Evolutionary conservation across 305 asterid genomes (phyloP).

Genomic region (Solanum chacoense): DNA sequence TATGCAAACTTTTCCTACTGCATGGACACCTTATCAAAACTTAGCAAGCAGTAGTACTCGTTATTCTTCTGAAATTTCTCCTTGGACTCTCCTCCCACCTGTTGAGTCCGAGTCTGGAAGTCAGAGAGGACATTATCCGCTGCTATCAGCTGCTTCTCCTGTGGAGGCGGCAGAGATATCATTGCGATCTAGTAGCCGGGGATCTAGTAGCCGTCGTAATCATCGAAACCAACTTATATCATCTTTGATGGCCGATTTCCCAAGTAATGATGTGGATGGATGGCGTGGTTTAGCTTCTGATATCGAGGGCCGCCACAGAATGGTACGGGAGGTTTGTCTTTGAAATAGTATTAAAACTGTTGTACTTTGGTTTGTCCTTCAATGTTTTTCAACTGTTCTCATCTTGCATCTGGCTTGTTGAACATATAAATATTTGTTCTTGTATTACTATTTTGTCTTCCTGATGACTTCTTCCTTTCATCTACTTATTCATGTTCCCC

Average conservation of each 20-base stretch:
- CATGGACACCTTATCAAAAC: constrained; percentile 46
- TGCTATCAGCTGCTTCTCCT: constrained; percentile 37
- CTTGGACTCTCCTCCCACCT: constrained; percentile 39
- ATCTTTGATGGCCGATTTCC: constrained; percentile 32
- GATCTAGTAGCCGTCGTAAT: constrained; percentile 29
- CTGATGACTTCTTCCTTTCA: neutral
- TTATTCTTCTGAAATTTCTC: constrained; percentile 30
- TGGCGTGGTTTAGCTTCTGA: constrained; percentile 60
- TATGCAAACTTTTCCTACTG: constrained; percentile 25
- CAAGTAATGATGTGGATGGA: constrained; percentile 35
- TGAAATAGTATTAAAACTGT: neutral
- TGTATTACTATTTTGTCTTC: neutral
- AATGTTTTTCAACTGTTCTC: neutral
- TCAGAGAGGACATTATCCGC: constrained; percentile 41
- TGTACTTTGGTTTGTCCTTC: neutral
- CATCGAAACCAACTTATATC: constrained; percentile 35
- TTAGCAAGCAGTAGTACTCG: constrained; percentile 31
- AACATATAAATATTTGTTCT: neutral
- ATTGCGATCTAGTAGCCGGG: constrained; percentile 27
- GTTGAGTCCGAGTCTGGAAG: constrained; percentile 44
- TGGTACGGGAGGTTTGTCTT: constrained; percentile 31
- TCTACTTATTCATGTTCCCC: neutral
- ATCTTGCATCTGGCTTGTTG: neutral
- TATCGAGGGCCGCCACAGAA: constrained; percentile 61
- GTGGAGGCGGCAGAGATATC: constrained; percentile 37